Evolutionary conservation across 2,329 filamentous ascomycete species (phyloP), one percentile per base, ranked within the genome.

Genomic region (Aurifilum marmelostoma): DNA sequence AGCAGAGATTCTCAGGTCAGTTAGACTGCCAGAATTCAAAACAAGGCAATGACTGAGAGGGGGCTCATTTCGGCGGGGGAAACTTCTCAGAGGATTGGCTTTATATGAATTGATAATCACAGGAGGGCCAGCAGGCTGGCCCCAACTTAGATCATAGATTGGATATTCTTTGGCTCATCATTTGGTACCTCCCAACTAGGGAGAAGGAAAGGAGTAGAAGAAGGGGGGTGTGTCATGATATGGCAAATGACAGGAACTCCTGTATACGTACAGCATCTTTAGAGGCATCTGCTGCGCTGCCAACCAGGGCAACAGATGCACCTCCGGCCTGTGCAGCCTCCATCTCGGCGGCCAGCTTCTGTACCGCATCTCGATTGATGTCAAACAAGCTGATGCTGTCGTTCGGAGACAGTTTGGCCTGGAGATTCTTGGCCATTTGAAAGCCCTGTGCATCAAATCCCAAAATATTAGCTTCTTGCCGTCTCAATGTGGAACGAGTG

Each of bases 81-180:
- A 41, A 47, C 73, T 79, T 90, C n/a, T n/a, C 89, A 91, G 89
- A 91, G 88, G 89, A 92, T 92, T 92, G 89, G 89, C 89, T 91
- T 85, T 88, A 82, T 82, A 79, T 82, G 79, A 80, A 76, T 75
- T 80, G 77, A 80, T 86, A 91, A 91, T 91, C 89, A 91, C 77
- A 78, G 83, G 83, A 84, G 83, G 83, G 76, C 80, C 83, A 78
- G 80, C 83, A 80, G 81, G 80, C 82, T 80, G 82, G 81, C 80
- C 86, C 88, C 88, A 89, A 91, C 88, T 91, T 91, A 90, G 88
- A 91, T 91, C 89, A 91, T 89, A 83, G 80, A 85, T 82, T 77
- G 76, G 78, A 80, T 74, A 75, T 79, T 70, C 59, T 68, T 78
- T n/a, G n/a, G 47, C 67, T 76, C 74, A 76, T 73, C 73, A 76